Evolutionary conservation across 805 yeast genomes (phyloP).

Genomic region (Debaryomyces prosopidis): DNA sequence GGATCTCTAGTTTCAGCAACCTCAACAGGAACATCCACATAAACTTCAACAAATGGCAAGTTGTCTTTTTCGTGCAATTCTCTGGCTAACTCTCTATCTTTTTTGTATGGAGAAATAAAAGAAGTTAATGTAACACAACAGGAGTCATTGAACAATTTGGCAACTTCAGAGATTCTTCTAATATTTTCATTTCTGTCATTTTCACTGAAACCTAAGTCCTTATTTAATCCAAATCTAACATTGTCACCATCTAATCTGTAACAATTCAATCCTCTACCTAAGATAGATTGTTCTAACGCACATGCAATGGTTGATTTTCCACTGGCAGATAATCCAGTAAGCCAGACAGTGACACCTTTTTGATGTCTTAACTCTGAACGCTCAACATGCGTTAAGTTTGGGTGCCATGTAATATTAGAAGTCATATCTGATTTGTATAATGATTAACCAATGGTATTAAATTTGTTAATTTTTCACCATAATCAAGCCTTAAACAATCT

Average conservation of each 20-base stretch:
- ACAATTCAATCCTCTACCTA: conserved; percentile 67
- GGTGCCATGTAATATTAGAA: conserved; percentile 96
- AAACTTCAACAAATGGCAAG: conserved; percentile 87
- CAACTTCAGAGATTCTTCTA: conserved; percentile 91
- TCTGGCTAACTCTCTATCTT: conserved; percentile 84
- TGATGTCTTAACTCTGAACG: conserved; percentile 73
- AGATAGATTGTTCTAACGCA: conserved; percentile 81
- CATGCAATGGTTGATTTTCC: conserved; percentile 96
- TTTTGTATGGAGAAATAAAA: conserved; percentile 87
- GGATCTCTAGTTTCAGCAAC: conserved; percentile 98
- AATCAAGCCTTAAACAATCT: not conserved
- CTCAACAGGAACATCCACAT: conserved; percentile 88
- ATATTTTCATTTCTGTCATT: conserved; percentile 92
- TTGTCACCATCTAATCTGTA: conserved; percentile 95
- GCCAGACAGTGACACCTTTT: conserved; percentile 89
- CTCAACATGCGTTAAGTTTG: conserved; percentile 81
- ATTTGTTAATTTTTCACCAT: not conserved
- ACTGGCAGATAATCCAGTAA: conserved; percentile 92
- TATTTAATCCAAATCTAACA: conserved; percentile 90
- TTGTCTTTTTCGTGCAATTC: conserved; percentile 73
- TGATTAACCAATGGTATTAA: not conserved
- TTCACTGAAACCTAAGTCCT: conserved; percentile 91
- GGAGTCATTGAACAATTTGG: conserved; percentile 92
- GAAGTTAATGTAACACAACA: conserved; percentile 85
- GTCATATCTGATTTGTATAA: conserved; percentile 59